Evolutionary conservation across 2,329 filamentous ascomycete genomes (phyloP).

Genomic region (Botrytis deweyae): DNA sequence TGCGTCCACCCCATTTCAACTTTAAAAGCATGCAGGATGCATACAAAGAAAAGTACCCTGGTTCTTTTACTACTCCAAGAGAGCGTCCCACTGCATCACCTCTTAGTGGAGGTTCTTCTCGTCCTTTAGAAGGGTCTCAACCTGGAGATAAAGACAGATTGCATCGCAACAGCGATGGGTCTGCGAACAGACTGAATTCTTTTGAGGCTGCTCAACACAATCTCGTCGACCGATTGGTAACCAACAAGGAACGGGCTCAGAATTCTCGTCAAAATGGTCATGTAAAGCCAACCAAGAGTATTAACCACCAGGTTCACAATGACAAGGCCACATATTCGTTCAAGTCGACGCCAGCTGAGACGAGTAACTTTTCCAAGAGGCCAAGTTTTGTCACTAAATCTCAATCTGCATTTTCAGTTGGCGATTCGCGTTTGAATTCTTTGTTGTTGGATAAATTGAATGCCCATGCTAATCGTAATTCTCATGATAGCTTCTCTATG

Average conservation of each 20-base stretch:
- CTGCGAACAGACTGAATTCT: constrained; percentile 27
- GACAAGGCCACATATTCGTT: constrained; percentile 16
- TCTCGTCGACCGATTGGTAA: constrained; percentile 31
- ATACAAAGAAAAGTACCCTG: constrained; percentile 24
- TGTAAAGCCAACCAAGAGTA: constrained; percentile 7
- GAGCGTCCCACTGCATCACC: constrained; percentile 24
- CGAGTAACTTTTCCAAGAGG: constrained; percentile 28
- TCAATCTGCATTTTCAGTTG: constrained; percentile 22
- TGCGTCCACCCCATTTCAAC: constrained; percentile 1
- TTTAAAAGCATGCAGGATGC: constrained; percentile 19
- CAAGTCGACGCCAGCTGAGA: constrained; percentile 20
- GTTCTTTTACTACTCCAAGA: constrained; percentile 19
- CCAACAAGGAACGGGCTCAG: constrained; percentile 27
- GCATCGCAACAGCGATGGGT: background rate
- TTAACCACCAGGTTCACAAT: background rate
- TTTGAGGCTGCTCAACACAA: constrained; percentile 33
- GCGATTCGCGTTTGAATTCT: constrained; percentile 20
- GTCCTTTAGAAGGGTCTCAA: constrained; percentile 31
- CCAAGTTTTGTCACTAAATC: constrained; percentile 21
- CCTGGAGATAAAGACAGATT: constrained; percentile 25
- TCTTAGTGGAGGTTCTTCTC: constrained; percentile 36
- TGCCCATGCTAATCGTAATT: constrained; percentile 30
- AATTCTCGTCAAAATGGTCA: constrained; percentile 5
- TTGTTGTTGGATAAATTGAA: constrained; percentile 20
- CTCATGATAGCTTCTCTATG: constrained; percentile 43